Percentiles rank a stretch among this genome's conserved stretches.
phyloP scores from a whole-genome alignment of 106 monocot genomes.

The Narthecium ossifragum region DNA sequence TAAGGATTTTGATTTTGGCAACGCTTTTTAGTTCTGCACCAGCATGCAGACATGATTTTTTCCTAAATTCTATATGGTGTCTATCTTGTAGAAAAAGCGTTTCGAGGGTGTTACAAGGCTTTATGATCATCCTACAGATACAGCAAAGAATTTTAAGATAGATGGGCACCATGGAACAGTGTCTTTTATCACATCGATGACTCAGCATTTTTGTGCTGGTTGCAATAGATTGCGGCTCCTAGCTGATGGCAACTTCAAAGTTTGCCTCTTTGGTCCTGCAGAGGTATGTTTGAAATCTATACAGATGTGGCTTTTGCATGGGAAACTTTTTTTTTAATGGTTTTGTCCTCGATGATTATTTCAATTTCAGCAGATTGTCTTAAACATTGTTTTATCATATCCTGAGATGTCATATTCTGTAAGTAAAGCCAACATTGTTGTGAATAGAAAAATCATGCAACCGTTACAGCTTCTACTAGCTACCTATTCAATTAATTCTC shows the following conservation, averaged over 20 bases:
- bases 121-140: conserved; percentile 66
- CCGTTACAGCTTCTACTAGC: no score
- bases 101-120: conserved; percentile 60
- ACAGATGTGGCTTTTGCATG: no score
- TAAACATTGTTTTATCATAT: no score
- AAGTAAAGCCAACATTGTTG: no score
- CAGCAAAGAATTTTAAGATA: conserved; percentile 87
- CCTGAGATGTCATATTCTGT: no score
- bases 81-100: conserved; percentile 29
- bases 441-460: no score
- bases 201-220: conserved; percentile 92
- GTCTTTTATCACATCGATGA: conserved; percentile 99
- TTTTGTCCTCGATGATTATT: no score
- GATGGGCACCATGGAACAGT: conserved; percentile 83
- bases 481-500: background rate
- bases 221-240: conserved; percentile 93
- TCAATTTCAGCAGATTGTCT: no score
- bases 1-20: conserved; percentile 9
- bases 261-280: conserved; percentile 93
- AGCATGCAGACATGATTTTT: no score
- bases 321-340: no score
- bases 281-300: conserved; percentile 50
- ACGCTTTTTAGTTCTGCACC: background rate
- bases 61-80: no score
- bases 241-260: conserved; percentile 99